Evolutionary conservation across 202 grass and related monocot genomes (phyloP).

Genomic region (Zoysia matrella): DNA sequence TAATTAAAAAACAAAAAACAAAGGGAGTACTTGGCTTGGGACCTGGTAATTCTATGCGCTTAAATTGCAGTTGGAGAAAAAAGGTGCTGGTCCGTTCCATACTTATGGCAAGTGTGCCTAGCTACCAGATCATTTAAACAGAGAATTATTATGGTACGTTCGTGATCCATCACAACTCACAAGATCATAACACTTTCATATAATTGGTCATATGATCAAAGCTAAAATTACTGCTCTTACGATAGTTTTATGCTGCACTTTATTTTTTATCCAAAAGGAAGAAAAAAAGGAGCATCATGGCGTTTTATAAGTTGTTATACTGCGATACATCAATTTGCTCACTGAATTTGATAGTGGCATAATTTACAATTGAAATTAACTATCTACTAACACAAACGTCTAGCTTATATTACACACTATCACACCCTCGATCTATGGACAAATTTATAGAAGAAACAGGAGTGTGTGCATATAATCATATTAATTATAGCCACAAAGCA

Average conservation of each 20-base stretch:
- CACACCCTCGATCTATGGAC: conserved; percentile 29
- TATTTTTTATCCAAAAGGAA: not conserved
- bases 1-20: too few species aligned
- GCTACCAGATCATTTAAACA: conserved; percentile 23
- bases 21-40: too few species aligned
- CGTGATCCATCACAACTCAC: conserved; percentile 19
- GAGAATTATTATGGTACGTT: conserved; percentile 28
- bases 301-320: not conserved
- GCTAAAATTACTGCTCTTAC: not conserved
- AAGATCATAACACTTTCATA: not conserved
- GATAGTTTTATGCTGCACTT: not conserved
- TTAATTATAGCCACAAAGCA: conserved; percentile 1
- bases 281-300: not conserved
- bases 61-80: not conserved
- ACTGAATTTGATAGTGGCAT: not conserved
- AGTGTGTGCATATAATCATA: conserved; percentile 22
- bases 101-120: conserved; percentile 12
- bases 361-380: conserved; percentile 5
- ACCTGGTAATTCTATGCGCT: too few species aligned
- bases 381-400: conserved; percentile 27
- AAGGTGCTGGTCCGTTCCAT: not conserved
- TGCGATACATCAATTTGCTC: not conserved
- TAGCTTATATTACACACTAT: conserved; percentile 18
- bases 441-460: conserved; percentile 28
- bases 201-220: not conserved